Base-by-base conservation (phyloP, 495 filamentous ascomycete genomes). In the Cenococcum geophilum region DNA sequence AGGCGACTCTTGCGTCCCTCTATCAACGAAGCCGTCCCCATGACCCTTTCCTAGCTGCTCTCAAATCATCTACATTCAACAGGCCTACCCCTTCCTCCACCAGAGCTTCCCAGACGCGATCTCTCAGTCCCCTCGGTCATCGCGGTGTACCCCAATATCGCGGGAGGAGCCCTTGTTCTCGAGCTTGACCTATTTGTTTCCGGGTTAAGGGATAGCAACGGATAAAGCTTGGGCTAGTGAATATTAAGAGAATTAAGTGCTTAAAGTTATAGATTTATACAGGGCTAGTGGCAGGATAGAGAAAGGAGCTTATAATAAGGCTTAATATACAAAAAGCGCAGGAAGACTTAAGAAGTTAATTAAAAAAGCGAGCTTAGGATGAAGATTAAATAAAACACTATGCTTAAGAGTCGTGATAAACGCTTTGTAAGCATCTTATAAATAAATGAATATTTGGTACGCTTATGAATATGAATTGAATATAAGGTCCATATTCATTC, bases 111-210 rank as follows among this genome's bases (percentile, higher is more conserved):
- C 45, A 49, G 16, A 49, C 45, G 18, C 45, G 18, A 14, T 49
- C 45, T 49, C 45, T 18, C 14, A 49, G 14, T 18, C 18, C 45
- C 1, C 45, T 18, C 5, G 45, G 45, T 14, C 45, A 49, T 22
- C 45, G 45, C 16, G 45, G 45, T 18, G 45, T 49, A 18, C 45
- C 45, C 45, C 45, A 49, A 49, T 49, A 49, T 22, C 45, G 45
- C 9, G 45, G 45, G 22, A 49, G 18, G 18, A 49, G 45, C 9
- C 45, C 45, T 6, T 14, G 45, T 18, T 18, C 14, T 8, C 45
- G 45, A 8, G 45, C 45, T 20, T 49, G 18, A 8, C 18, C 18
- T 49, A 49, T 49, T 49, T 49, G 45, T 22, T 49, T 18, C 18
- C 45, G 45, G 16, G 20, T 45, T 45, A 45, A 16, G 9, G 20